Base-by-base conservation (phyloP, 805 yeast genomes). In the Pichia scutulata region DNA sequence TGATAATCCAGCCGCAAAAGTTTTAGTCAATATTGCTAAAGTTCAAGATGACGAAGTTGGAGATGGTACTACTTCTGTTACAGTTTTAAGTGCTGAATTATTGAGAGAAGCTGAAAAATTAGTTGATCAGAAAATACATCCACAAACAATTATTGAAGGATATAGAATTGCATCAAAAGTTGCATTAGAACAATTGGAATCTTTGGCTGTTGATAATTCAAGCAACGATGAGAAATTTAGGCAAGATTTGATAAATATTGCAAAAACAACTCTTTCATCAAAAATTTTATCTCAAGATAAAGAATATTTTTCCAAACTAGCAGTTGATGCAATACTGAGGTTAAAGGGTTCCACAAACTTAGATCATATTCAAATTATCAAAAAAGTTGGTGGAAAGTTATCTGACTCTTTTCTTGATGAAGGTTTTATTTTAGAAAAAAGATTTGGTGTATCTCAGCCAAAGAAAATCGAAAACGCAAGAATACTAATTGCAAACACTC, bases 1-100 rank as follows among this genome's bases (percentile, higher is more conserved):
- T 57, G 97, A 90, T 65, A 92, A 93, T 61, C 98, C 98, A 10
- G 98, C 98, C 16, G 99, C 99, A 23, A 88, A 88, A 61, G 92
- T 92, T 50, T 74, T 93, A 57, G 99, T 95, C 30, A 95, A 95
- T 65, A 86, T 93, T 50, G 85, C 97, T 46, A 84, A 93, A 67
- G 92, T 95, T 21, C 99, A 93, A 73, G 99, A 93, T 67, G 96
- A 95, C 53, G 97, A 92, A 68, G 96, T 92, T 57, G 98, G 98
- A 53, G 98, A 93, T 65, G 99, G 99, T 58, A 93, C 99, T 41
- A 92, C 99, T 0, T 86, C 96, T 24, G 99, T 95, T 30, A 89
- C 97, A 0, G 86, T 93, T 13, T 71, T 92, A 51, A 82, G 92
- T 41, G 90, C 97, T 10, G 98, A 93, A 69, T 76, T 93, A 52